Evolutionary conservation across 139 green algal genomes (phyloP).

Genomic region (Tetradesmus lagerheimii): DNA sequence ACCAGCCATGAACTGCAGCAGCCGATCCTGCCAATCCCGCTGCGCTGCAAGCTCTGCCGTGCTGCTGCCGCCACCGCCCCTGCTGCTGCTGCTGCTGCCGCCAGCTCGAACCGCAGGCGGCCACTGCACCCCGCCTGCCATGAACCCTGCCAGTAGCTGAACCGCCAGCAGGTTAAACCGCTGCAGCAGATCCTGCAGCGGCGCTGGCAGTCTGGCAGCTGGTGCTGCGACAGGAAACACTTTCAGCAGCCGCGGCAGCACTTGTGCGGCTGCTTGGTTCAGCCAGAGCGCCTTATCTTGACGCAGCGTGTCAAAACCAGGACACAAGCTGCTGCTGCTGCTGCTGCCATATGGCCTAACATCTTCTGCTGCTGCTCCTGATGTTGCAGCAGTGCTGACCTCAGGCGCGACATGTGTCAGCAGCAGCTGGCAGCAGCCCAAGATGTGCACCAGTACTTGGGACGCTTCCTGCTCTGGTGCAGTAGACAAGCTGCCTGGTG

Average conservation of each 20-base stretch:
- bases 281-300: conserved; percentile 19
- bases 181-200: conserved; percentile 63
- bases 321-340: background rate
- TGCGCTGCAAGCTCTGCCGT: background rate
- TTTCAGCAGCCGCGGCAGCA: conserved; percentile 49
- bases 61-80: background rate
- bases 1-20: conserved; percentile 51
- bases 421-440: conserved; percentile 52
- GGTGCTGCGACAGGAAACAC: conserved; percentile 55
- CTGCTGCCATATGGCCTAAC: background rate
- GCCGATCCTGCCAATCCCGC: conserved; percentile 30
- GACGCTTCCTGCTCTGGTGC: conserved; percentile 57
- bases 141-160: conserved; percentile 63
- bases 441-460: conserved; percentile 44
- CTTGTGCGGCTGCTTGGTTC: conserved; percentile 18
- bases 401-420: conserved; percentile 32
- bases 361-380: background rate
- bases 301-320: background rate
- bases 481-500: conserved; percentile 53
- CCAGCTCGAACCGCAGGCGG: background rate
- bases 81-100: background rate
- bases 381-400: conserved; percentile 8
- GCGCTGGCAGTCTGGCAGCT: background rate
- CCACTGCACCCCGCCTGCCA: conserved; percentile 35
- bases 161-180: conserved; percentile 66